Evolutionary conservation across 805 yeast species (phyloP).

Genomic region (Yarrowia sp.): DNA sequence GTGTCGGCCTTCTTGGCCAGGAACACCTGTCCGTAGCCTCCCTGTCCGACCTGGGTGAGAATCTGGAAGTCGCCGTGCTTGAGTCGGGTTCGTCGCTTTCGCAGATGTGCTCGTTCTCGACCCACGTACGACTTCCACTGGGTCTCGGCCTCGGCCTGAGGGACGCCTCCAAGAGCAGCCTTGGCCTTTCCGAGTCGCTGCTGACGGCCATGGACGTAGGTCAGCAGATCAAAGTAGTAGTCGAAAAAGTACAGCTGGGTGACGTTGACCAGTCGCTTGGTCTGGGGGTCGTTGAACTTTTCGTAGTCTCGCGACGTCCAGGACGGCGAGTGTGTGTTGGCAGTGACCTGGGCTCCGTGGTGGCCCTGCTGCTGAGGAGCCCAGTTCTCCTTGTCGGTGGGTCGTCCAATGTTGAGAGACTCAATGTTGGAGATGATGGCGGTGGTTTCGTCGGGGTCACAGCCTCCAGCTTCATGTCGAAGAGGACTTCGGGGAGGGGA

Average conservation of each 20-base stretch:
- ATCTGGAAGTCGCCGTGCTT: constrained; percentile 94
- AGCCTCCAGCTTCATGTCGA: constrained; percentile 21
- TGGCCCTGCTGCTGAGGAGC: constrained; percentile 37
- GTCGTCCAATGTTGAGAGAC: constrained; percentile 39
- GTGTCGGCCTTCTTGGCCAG: constrained; percentile 94
- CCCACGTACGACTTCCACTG: constrained; percentile 83
- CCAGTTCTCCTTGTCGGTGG: constrained; percentile 32
- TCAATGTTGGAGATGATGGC: constrained; percentile 43
- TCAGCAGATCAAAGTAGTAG: constrained; percentile 94
- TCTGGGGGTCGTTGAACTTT: constrained; percentile 70
- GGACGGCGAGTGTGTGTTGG: constrained; percentile 24
- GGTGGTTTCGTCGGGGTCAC: constrained; percentile 42
- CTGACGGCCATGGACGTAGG: constrained; percentile 85
- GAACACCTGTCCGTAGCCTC: constrained; percentile 99
- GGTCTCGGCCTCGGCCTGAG: constrained; percentile 55
- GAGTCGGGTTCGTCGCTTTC: constrained; percentile 90
- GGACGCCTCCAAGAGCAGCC: constrained; percentile 52
- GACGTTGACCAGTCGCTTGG: constrained; percentile 85
- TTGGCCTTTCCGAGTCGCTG: constrained; percentile 79
- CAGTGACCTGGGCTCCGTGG: constrained; percentile 38
- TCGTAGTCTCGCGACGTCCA: constrained; percentile 43
- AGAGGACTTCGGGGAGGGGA: constrained; percentile 37
- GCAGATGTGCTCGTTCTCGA: constrained; percentile 80
- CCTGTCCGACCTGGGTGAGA: constrained; percentile 98
- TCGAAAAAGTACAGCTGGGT: constrained; percentile 94